phyloP scores from a whole-genome alignment of 2,329 filamentous ascomycete species.

The Plectosphaerella sp. region DNA sequence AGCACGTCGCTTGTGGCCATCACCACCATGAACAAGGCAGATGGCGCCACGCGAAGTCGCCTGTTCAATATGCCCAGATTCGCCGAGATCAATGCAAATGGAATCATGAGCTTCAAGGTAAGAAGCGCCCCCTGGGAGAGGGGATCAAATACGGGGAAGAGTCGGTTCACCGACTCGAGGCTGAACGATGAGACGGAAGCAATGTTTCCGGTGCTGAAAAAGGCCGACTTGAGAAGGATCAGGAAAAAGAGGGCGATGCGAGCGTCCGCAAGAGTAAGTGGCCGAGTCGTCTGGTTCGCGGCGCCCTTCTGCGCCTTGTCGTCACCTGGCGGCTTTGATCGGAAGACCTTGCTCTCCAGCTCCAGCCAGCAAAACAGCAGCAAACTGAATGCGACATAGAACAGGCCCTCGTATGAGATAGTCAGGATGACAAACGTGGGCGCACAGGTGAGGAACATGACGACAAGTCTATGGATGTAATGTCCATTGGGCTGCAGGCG shows the following conservation, averaged over 20 bases:
- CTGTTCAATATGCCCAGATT: conserved; percentile 92
- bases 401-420: conserved; percentile 94
- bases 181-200: conserved; percentile 92
- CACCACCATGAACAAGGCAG: conserved; percentile 88
- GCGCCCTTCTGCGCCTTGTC: background rate
- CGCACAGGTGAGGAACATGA: conserved; percentile 89
- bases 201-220: conserved; percentile 96
- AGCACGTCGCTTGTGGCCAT: conserved; percentile 89
- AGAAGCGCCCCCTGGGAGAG: conserved; percentile 87
- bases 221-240: conserved; percentile 87
- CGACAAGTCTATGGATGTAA: conserved; percentile 83
- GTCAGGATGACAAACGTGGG: conserved; percentile 94
- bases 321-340: background rate
- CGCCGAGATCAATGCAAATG: conserved; percentile 87
- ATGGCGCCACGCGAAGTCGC: conserved; percentile 76
- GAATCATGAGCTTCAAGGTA: conserved; percentile 84
- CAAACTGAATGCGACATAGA: conserved; percentile 85
- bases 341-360: conserved; percentile 71
- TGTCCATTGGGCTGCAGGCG: conserved; percentile 74
- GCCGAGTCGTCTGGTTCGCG: conserved; percentile 42
- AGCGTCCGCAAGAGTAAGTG: conserved; percentile 75
- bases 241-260: conserved; percentile 93
- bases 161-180: conserved; percentile 79
- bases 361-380: conserved; percentile 84
- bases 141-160: conserved; percentile 89